Evolutionary conservation across 345 rosid genomes (phyloP).

Genomic region (Gossypium ekmanianum): DNA sequence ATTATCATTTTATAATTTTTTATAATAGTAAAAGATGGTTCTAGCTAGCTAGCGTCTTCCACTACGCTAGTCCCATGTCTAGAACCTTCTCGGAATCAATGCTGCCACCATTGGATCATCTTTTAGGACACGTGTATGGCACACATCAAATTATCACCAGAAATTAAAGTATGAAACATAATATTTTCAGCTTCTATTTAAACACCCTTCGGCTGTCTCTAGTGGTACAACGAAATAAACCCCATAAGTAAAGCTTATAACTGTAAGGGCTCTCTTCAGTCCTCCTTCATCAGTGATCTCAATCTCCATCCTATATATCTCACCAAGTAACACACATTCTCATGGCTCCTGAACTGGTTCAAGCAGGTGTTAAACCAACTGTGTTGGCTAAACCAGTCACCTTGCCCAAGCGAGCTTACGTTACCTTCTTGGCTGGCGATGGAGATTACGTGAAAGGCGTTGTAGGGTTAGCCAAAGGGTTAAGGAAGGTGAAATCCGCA

Average conservation of each 20-base stretch:
- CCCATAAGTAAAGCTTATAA: no score
- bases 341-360: slow-evolving; percentile 64
- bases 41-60: slow-evolving; percentile 21
- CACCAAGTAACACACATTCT: neutral
- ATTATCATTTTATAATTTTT: no score
- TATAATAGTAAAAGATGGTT: no score
- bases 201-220: neutral
- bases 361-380: slow-evolving; percentile 26
- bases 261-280: neutral
- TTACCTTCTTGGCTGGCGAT: slow-evolving; percentile 73
- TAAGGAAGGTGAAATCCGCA: slow-evolving; percentile 53
- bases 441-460: slow-evolving; percentile 83
- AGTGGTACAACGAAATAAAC: no score
- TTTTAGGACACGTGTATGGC: slow-evolving; percentile 28
- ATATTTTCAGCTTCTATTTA: slow-evolving; percentile 23
- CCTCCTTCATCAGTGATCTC: neutral
- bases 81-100: slow-evolving; percentile 35
- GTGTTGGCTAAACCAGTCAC: slow-evolving; percentile 13
- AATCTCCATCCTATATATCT: neutral
- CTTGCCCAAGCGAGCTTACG: slow-evolving; percentile 49
- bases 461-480: slow-evolving; percentile 74
- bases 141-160: neutral
- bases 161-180: neutral
- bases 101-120: slow-evolving; percentile 36
- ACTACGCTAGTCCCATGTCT: slow-evolving; percentile 7